These are phyloP conservation scores for Phoenix roebelenii DNA, from an alignment of 176 grass and related monocot genomes.

Conservation along the genomic window DNA sequence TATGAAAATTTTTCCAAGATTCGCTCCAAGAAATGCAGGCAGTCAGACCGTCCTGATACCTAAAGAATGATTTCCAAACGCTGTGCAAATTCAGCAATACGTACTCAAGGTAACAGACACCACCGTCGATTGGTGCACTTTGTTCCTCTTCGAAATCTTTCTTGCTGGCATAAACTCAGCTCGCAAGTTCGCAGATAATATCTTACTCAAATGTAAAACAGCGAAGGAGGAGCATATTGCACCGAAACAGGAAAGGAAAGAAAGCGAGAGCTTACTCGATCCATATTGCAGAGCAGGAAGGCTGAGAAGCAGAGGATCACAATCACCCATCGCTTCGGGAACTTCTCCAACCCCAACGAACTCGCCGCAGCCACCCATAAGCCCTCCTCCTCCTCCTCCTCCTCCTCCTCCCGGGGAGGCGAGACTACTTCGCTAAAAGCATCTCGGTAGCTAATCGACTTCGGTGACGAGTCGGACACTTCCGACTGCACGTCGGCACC, in stretches of 20 bases:
- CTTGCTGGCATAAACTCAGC: too few relatives aligned
- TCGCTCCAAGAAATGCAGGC: too few relatives aligned
- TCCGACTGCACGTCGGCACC: constrained; percentile 25
- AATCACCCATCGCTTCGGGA: constrained; percentile 81
- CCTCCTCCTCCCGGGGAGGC: not conserved
- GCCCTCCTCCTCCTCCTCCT: constrained; percentile 11
- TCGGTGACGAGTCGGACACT: not conserved
- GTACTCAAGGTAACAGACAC: too few relatives aligned
- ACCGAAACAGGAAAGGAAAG: not conserved
- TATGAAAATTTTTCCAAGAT: too few relatives aligned
- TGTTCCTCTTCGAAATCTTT: too few relatives aligned
- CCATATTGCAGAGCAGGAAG: constrained; percentile 97
- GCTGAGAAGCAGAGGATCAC: constrained; percentile 93
- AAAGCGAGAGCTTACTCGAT: constrained; percentile 43
- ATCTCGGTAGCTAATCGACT: not conserved
- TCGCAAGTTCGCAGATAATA: not conserved
- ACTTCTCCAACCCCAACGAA: constrained; percentile 10
- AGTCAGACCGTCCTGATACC: too few relatives aligned
- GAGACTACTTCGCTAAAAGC: not conserved
- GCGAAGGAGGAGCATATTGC: not conserved
- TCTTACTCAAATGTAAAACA: not conserved
- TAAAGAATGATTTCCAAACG: too few relatives aligned
- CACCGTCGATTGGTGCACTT: too few relatives aligned
- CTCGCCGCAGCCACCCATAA: not conserved
- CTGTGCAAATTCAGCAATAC: too few relatives aligned